Evolutionary conservation across 306 rosid species (phyloP), one percentile per base, ranked within the genome.

Genomic region (Lablab purpureus): DNA sequence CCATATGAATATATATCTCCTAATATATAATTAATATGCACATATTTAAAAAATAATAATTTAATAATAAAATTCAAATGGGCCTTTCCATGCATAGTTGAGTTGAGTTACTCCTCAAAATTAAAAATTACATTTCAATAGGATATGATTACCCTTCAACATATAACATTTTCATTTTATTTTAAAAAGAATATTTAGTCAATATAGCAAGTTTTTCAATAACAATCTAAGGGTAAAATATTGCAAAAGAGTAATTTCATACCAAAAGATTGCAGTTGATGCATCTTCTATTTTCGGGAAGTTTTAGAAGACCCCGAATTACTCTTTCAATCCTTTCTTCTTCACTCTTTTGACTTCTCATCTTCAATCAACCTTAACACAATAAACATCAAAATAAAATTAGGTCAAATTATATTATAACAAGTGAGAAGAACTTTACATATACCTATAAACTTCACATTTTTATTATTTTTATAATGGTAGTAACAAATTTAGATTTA

Each of bases 191-290:
- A 8, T 27, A 4, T 14, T 62, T 3, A 23, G 7, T 9, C 70
- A n/a, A n/a, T n/a, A n/a, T 18, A 52, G 65, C 12, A 10, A 59
- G 14, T 59, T 59, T n/a, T 28, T 59, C n/a, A 8, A 0, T 12
- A 59, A 1, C 10, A 17, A 19, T 62, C 18, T 2, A 28, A 28
- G 15, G 1, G 7, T 10, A 14, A 27, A 12, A 62, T 62, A 36
- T 19, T 41, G 18, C 27, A 7, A 46, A 30, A 21, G 14, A 62
- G 50, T 62, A 23, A 19, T 10, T 71, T 71, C 2, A 59, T 91
- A 95, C 99, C 99, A 95, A 78, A 71, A 79, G 70, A 65, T 91
- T 93, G 90, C 99, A 95, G 68, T 93, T 93, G 63, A 95, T 93
- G 80, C 99, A 95, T 85, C 96, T 88, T 71, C 91, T 82, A 70